Base-by-base conservation (phyloP, 1,139 yeast species). In the Pneumocystis jirovecii region DNA sequence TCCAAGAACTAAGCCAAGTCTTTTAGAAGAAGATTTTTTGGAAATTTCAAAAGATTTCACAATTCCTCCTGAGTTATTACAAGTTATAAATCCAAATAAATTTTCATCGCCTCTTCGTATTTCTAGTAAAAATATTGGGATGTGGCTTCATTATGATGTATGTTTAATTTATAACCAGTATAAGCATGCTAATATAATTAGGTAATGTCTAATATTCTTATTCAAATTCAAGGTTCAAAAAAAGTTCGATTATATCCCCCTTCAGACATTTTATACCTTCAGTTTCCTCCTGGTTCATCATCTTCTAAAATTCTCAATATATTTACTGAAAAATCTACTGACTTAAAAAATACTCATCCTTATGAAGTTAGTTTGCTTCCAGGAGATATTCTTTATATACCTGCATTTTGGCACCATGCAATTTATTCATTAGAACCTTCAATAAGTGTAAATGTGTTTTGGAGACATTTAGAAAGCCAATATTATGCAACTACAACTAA, bases 381-480 rank as follows among this genome's bases (percentile, higher is more conserved):
- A 0, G 78, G 79, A 1, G 79, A 77, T 67, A 68, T 76, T 25
- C 64, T 77, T 17, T 75, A 71, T 65, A 72, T 77, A 56, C 79
- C 79, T 1, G 69, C 77, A 6, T 68, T 74, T 70, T 76, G 79
- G 79, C 69, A 76, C 3, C 78, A 76, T 66, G 78, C 78, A 5
- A 74, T 76, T n/a, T 65, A 68, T 31, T 73, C 77, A 1, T 65
- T 71, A 21, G 70, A 70, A 25, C 69, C 75, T 21, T 74, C 77
- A 19, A 72, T 76, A 29, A 74, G 77, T 3, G 64, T 76, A 44
- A 76, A 76, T 67, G 69, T 71, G 42, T 76, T 76, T 66, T 76
- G 77, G 77, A 73, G 72, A 63, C 76, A 76, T 65, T 67, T 76
- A 57, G 69, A 68, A 0, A 64, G 67, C 5, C 66, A 63, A 25